Percentiles rank a stretch among this genome's conserved stretches.
These are phyloP conservation scores for Lenwebbia sp. DNA, from an alignment of 345 rosid genomes.

Conservation along the genomic window DNA sequence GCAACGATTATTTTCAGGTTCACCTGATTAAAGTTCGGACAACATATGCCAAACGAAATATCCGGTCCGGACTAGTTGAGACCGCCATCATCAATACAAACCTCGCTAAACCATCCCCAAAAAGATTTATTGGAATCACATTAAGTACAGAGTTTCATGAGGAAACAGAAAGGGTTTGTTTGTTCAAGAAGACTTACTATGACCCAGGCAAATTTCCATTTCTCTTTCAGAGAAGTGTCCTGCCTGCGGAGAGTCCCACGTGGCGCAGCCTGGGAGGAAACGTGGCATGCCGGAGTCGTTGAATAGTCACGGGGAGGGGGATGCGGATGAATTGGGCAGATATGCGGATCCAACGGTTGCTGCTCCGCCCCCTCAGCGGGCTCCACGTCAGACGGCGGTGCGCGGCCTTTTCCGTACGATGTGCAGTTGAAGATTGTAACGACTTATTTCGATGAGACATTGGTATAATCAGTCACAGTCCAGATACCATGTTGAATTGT, in stretches of 20 bases:
- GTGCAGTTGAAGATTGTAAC: not conserved
- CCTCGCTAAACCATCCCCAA: not conserved
- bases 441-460: not conserved
- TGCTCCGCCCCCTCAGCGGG: no score
- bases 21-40: not conserved
- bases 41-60: not conserved
- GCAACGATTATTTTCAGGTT: not conserved
- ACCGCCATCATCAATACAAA: no score
- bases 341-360: no score
- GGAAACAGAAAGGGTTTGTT: not conserved
- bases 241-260: no score
- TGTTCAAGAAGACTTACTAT: slow-evolving; percentile 31
- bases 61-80: no score
- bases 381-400: no score
- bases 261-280: no score
- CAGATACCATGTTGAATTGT: not conserved
- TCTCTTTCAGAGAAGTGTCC: no score
- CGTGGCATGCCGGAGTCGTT: no score
- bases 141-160: not conserved
- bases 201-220: slow-evolving; percentile 67
- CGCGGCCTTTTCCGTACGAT: not conserved
- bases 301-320: no score
- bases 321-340: no score
- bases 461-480: not conserved
- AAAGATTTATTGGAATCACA: not conserved